These are phyloP conservation scores for Dichomitus squalens DNA, from an alignment of 1,284 basidiomycete species.

Conservation along the genomic window DNA sequence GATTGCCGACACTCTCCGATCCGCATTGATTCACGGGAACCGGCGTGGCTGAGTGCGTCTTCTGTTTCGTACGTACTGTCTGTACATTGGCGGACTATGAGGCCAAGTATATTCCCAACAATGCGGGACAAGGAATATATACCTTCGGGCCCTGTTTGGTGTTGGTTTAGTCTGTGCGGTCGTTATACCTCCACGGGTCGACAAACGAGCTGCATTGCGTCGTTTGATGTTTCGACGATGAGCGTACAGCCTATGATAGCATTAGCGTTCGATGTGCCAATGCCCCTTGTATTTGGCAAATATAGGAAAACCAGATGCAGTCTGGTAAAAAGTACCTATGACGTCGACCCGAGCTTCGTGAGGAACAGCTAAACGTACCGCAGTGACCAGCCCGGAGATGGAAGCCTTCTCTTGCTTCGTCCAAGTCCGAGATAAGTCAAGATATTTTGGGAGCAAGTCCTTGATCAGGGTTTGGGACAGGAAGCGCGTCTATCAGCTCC, in stretches of 20 bases:
- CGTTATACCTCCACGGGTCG: too few species aligned
- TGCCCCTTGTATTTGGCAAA: background rate
- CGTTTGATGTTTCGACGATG: background rate
- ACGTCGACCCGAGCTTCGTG: too few species aligned
- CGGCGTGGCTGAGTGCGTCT: background rate
- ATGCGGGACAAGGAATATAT: too few species aligned
- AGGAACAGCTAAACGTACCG: background rate
- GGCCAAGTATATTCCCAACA: too few species aligned
- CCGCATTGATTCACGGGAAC: background rate
- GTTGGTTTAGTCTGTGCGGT: too few species aligned
- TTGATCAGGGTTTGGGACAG: background rate
- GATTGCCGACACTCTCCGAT: background rate
- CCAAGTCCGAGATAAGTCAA: background rate
- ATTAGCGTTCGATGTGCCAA: constrained; percentile 1
- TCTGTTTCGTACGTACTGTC: background rate
- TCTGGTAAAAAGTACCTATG: background rate
- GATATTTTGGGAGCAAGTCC: background rate
- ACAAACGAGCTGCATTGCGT: too few species aligned
- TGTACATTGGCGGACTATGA: background rate
- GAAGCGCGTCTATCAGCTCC: background rate
- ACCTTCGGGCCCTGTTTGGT: too few species aligned
- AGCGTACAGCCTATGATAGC: background rate
- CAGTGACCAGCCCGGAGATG: background rate
- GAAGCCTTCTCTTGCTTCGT: background rate
- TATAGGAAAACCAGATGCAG: background rate